phyloP scores from a whole-genome alignment of 2,329 filamentous ascomycete species.

The Simplicillium sp. region DNA sequence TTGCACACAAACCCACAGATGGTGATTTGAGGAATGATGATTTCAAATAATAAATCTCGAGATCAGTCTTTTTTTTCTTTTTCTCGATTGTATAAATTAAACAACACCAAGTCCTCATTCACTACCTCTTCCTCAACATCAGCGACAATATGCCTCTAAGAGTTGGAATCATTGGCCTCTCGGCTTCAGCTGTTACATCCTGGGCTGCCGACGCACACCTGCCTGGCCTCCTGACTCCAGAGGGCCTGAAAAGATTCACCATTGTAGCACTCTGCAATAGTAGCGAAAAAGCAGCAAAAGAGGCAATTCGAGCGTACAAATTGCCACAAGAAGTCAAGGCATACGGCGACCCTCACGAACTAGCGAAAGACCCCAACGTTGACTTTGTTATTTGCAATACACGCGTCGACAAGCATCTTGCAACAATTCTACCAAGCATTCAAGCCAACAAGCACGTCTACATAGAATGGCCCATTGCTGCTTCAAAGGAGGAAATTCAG shows the following conservation, averaged over 20 bases:
- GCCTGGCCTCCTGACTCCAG: background rate
- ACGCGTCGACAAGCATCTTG: conserved; percentile 36
- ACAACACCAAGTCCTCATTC: no score
- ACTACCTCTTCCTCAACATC: no score
- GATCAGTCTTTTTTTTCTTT: no score
- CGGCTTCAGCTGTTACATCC: background rate
- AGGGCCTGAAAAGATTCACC: conserved; percentile 23
- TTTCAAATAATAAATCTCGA: no score
- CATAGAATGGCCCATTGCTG: conserved; percentile 43
- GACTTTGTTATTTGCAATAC: conserved; percentile 40
- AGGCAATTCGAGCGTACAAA: conserved; percentile 26
- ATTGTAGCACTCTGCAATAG: conserved; percentile 39
- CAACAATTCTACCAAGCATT: conserved; percentile 29
- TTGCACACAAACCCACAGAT: no score
- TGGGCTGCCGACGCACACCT: conserved; percentile 2
- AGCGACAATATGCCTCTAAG: no score
- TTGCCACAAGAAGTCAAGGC: conserved; percentile 25
- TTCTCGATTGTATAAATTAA: no score
- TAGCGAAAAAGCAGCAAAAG: conserved; percentile 24
- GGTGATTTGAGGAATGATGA: no score
- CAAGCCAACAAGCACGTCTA: conserved; percentile 37
- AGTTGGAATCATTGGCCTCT: conserved; percentile 2
- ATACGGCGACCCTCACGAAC: conserved; percentile 31
- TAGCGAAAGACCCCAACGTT: conserved; percentile 28
- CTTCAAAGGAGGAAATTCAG: conserved; percentile 22